Conservation (phyloP, 2,329 filamentous ascomycete genomes). For the Fusarium nygamai region DNA sequence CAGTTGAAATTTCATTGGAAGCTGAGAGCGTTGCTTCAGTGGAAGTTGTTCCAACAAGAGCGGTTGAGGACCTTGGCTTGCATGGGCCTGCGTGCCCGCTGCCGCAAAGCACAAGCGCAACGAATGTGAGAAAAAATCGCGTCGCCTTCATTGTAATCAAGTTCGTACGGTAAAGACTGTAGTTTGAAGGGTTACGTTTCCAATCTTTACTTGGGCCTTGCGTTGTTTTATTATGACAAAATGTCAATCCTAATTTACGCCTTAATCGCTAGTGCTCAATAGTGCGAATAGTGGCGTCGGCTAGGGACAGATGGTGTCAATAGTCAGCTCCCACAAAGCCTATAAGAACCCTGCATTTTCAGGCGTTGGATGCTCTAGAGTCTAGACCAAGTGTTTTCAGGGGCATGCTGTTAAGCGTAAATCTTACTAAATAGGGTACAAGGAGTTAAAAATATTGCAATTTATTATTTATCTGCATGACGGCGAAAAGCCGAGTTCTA, state of each 20-base stretch:
- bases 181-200: background rate
- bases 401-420: background rate
- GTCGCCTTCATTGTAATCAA: background rate
- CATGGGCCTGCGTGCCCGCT: background rate
- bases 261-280: background rate
- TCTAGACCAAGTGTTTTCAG: background rate
- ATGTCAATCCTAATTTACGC: background rate
- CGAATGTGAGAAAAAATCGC: background rate
- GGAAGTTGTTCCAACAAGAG: background rate
- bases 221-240: background rate
- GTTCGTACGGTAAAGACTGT: background rate
- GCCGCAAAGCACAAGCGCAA: background rate
- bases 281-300: background rate
- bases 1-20: background rate
- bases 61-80: background rate
- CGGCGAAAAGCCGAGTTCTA: no score
- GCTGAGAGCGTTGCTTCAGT: background rate
- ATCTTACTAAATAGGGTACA: background rate
- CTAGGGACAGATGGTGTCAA: accelerated
- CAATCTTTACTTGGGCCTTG: background rate
- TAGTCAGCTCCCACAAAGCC: no score
- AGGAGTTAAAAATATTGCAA: background rate
- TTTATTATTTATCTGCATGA: background rate
- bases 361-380: background rate
- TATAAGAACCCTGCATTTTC: background rate